These are phyloP conservation scores for Geotrichum carabidarum DNA, from an alignment of 1,139 yeast genomes.

Conservation along the genomic window DNA sequence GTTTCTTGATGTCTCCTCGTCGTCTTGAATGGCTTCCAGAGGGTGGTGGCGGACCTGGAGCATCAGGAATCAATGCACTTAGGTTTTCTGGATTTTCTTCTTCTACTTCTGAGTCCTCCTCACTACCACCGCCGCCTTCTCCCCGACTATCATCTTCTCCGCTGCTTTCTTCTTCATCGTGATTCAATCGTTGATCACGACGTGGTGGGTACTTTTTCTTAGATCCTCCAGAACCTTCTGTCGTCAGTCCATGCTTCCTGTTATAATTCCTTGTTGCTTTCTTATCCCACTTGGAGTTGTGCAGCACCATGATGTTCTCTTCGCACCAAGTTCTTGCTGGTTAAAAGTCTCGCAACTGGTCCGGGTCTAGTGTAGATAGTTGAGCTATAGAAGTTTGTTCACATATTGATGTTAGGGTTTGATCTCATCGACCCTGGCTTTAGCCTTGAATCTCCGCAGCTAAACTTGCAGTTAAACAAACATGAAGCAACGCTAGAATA, in stretches of 20 bases:
- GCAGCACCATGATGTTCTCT: conserved; percentile 17
- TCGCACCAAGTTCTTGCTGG: not conserved
- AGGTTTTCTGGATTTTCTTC: conserved; percentile 9
- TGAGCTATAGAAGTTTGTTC: too few species aligned
- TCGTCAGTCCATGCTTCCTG: conserved; percentile 19
- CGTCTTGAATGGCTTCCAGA: not conserved
- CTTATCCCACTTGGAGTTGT: conserved; percentile 20
- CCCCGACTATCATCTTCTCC: not conserved
- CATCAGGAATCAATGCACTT: conserved; percentile 7
- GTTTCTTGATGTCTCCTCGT: conserved; percentile 6
- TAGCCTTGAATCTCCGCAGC: too few species aligned
- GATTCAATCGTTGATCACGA: not conserved
- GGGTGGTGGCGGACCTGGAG: not conserved
- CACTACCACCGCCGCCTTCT: not conserved
- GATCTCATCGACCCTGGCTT: too few species aligned
- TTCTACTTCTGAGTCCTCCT: not conserved
- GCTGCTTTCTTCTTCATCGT: not conserved
- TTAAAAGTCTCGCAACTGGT: not conserved
- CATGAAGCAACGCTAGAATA: too few species aligned
- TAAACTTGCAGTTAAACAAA: too few species aligned
- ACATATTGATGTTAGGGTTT: too few species aligned
- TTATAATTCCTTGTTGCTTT: conserved; percentile 20
- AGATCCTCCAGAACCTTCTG: not conserved
- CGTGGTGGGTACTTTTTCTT: not conserved
- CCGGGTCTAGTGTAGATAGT: too few species aligned